Percentiles rank a stretch among this genome's conserved stretches.
These are phyloP conservation scores for rapeseed (Brassica napus) DNA, from an alignment of 345 rosid species.

Conservation along the genomic window Da-Ae NC_063440.1:12818501-12819000, in stretches of 20 bases:
- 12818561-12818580: conserved; percentile 79
- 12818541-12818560: conserved; percentile 59
- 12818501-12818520: conserved; percentile 70
- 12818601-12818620: conserved; percentile 7
- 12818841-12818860: conserved; percentile 69
- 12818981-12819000: background rate
- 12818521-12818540: conserved; percentile 67
- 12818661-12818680: background rate
- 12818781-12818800: conserved; percentile 52
- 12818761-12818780: background rate
- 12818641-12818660: background rate
- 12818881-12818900: conserved; percentile 77
- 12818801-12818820: conserved; percentile 70
- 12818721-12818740: background rate
- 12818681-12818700: background rate
- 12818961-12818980: background rate
- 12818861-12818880: conserved; percentile 71
- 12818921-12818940: conserved; percentile 55
- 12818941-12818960: background rate
- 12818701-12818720: background rate
- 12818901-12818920: conserved; percentile 66
- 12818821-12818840: conserved; percentile 80
- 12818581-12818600: conserved; percentile 25
- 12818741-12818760: background rate
- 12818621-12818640: background rate